Evolutionary conservation across 495 filamentous ascomycete genomes (phyloP).

Genomic region (Penicillium desertorum): DNA sequence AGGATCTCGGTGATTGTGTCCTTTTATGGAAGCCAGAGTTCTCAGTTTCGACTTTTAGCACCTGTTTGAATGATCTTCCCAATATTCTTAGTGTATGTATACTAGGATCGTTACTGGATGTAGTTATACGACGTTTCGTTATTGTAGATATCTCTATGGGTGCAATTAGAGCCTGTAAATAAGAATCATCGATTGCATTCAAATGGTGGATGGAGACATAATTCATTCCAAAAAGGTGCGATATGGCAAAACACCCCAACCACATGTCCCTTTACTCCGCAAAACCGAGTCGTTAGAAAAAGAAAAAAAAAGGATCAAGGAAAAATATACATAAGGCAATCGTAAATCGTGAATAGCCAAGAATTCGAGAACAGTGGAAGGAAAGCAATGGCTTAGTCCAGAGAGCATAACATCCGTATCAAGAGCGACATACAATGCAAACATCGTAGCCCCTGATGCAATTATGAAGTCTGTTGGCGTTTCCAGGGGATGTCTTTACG

Average conservation of each 20-base stretch:
- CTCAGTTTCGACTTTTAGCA: not conserved
- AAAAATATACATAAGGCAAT: conserved; percentile 6
- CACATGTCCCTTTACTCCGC: not conserved
- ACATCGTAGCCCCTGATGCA: not conserved
- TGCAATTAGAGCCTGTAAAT: not conserved
- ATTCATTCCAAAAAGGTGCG: not conserved
- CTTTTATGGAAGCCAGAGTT: not conserved
- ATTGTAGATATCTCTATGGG: not conserved
- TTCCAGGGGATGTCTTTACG: conserved; percentile 62
- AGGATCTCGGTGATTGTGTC: not conserved
- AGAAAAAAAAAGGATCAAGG: too few species aligned
- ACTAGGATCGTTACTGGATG: too few species aligned
- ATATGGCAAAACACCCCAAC: not conserved
- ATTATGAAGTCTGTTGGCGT: conserved; percentile 18
- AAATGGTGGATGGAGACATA: not conserved
- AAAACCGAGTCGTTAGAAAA: not conserved
- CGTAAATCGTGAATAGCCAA: conserved; percentile 3
- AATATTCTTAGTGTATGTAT: too few species aligned
- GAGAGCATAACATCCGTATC: not conserved
- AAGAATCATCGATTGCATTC: not conserved
- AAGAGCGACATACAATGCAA: not conserved
- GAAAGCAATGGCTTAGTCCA: not conserved
- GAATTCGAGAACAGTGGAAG: not conserved
- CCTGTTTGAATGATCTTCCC: not conserved
- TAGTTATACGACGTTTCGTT: not conserved